Conservation (phyloP, 2,329 filamentous ascomycete species). For the Exophiala sp. region DNA sequence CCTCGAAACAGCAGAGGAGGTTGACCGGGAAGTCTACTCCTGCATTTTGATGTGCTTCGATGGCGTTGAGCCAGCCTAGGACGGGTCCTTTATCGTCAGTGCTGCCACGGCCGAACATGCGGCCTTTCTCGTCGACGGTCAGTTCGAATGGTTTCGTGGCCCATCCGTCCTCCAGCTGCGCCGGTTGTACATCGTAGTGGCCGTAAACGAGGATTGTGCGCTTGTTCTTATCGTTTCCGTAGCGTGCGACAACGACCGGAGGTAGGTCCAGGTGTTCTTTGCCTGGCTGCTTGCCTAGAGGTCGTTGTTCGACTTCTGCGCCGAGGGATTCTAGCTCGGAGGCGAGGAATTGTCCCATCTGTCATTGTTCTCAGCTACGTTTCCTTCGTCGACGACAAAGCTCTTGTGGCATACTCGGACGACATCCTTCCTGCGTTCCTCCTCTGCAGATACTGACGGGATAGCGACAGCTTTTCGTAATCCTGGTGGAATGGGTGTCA, state of each 20-base stretch:
- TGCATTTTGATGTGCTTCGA: slow-evolving; percentile 94
- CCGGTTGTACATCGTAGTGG: slow-evolving; percentile 98
- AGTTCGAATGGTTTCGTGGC: slow-evolving; percentile 90
- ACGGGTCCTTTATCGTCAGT: slow-evolving; percentile 99
- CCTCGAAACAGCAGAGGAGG: slow-evolving; percentile 98
- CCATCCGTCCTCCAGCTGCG: slow-evolving; percentile 91
- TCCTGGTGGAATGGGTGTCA: slow-evolving; percentile 33
- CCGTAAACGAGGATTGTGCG: slow-evolving; percentile 94
- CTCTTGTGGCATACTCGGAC: slow-evolving; percentile 57
- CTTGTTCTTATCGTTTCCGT: slow-evolving; percentile 89
- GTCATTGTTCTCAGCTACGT: slow-evolving; percentile 3
- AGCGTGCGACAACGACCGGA: slow-evolving; percentile 86
- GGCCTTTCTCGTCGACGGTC: slow-evolving; percentile 79
- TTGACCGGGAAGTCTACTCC: slow-evolving; percentile 95
- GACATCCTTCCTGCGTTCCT: slow-evolving; percentile 83
- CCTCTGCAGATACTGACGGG: slow-evolving; percentile 90
- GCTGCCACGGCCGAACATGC: slow-evolving; percentile 93
- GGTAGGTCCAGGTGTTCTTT: slow-evolving; percentile 88
- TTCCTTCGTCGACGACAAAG: neutral
- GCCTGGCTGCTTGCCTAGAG: slow-evolving; percentile 86
- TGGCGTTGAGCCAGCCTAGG: slow-evolving; percentile 94
- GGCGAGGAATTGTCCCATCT: slow-evolving; percentile 90
- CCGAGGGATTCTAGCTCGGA: slow-evolving; percentile 78
- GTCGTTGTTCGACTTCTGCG: slow-evolving; percentile 79
- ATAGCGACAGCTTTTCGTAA: slow-evolving; percentile 91